These are phyloP conservation scores for Lodderomyces jiufengensis DNA, from an alignment of 1,139 yeast genomes.

Conservation along the genomic window DNA sequence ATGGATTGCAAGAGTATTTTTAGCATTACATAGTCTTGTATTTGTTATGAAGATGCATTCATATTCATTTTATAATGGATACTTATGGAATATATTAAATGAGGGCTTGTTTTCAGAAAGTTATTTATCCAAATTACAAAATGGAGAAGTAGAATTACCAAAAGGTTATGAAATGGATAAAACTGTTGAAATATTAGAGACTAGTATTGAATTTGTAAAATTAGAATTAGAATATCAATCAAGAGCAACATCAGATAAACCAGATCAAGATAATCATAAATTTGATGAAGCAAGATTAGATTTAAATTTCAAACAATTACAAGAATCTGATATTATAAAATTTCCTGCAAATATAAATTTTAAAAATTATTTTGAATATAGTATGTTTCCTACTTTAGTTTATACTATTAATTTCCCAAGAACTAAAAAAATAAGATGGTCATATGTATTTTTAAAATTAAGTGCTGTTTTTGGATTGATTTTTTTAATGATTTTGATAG, in stretches of 20 bases:
- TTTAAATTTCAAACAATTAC: slow-evolving; percentile 19
- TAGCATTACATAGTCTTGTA: slow-evolving; percentile 80
- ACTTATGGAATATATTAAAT: slow-evolving; percentile 63
- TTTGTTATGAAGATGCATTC: slow-evolving; percentile 92
- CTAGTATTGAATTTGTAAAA: slow-evolving; percentile 57
- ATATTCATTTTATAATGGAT: slow-evolving; percentile 84
- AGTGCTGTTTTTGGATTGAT: slow-evolving; percentile 86
- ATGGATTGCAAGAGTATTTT: slow-evolving; percentile 86
- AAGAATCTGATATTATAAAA: slow-evolving; percentile 21
- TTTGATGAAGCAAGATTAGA: slow-evolving; percentile 13
- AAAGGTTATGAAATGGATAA: slow-evolving; percentile 24
- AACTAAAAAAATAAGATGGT: slow-evolving; percentile 63
- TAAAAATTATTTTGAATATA: slow-evolving; percentile 63
- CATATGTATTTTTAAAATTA: slow-evolving; percentile 65
- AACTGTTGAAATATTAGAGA: slow-evolving; percentile 28
- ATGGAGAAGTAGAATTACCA: slow-evolving; percentile 16
- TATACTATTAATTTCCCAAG: slow-evolving; percentile 80
- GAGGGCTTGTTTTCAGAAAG: slow-evolving; percentile 52
- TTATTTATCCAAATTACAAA: slow-evolving; percentile 22
- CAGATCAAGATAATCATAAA: slow-evolving; percentile 12
- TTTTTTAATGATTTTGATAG: slow-evolving; percentile 73
- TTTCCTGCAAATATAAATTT: slow-evolving; percentile 76
- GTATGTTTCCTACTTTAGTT: slow-evolving; percentile 91
- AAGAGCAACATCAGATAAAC: slow-evolving; percentile 17
- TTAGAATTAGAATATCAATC: slow-evolving; percentile 58